Evolutionary conservation across 2,329 filamentous ascomycete genomes (phyloP).

Genomic region (Niveomyces coronatus): DNA sequence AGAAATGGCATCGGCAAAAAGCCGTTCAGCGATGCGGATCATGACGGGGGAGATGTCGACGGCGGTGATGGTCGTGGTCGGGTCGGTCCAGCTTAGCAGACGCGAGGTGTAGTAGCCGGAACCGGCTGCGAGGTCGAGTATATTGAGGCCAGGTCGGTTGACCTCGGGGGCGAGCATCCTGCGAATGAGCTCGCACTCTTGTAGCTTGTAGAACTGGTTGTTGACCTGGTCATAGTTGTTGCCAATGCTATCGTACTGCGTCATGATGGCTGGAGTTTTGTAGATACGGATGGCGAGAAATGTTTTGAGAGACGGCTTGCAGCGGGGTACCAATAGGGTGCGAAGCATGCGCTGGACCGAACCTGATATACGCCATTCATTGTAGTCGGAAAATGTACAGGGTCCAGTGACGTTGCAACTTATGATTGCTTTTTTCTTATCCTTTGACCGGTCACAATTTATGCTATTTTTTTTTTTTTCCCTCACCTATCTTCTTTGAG

Average conservation of each 20-base stretch:
- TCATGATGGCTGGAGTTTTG: no score
- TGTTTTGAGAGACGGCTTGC: no score
- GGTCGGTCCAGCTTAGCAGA: slow-evolving; percentile 1
- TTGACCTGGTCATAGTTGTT: background rate
- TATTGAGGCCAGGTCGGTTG: background rate
- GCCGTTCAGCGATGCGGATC: slow-evolving; percentile 1
- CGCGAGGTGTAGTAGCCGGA: slow-evolving; percentile 7
- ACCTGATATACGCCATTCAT: no score
- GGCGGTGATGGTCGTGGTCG: background rate
- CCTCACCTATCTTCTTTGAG: no score
- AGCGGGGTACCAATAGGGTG: no score
- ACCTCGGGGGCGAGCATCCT: slow-evolving; percentile 1
- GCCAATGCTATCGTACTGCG: slow-evolving; percentile 6
- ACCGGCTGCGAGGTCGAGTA: slow-evolving; percentile 5
- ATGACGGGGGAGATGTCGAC: slow-evolving; percentile 5
- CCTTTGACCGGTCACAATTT: no score
- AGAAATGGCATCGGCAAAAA: background rate
- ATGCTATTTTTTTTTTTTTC: no score
- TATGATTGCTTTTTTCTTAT: no score
- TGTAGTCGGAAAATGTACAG: no score
- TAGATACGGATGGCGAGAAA: no score
- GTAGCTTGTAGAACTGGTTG: slow-evolving; percentile 6
- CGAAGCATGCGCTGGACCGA: no score
- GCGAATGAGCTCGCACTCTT: slow-evolving; percentile 1
- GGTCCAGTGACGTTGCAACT: no score